phyloP scores from a whole-genome alignment of 805 yeast genomes.

The Pichia eremophila region DNA sequence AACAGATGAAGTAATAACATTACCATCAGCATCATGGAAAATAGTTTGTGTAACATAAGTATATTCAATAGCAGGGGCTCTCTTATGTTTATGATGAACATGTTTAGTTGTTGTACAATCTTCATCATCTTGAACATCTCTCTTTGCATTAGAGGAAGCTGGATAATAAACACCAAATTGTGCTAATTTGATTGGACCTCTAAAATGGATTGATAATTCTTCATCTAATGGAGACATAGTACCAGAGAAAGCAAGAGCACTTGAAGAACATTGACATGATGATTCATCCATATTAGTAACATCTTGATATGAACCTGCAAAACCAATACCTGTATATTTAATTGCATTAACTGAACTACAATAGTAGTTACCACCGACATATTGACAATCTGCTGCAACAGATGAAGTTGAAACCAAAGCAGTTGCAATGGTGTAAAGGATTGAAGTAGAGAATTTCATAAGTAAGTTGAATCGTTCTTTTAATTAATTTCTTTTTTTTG shows the following conservation, averaged over 20 bases:
- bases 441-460: conserved; percentile 10
- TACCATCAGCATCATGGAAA: conserved; percentile 52
- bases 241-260: conserved; percentile 54
- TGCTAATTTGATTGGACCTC: conserved; percentile 75
- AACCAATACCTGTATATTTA: conserved; percentile 59
- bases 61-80: conserved; percentile 55
- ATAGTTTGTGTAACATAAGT: conserved; percentile 76
- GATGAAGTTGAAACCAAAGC: conserved; percentile 15
- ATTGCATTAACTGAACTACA: conserved; percentile 59
- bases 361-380: conserved; percentile 71
- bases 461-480: not conserved
- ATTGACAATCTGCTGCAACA: conserved; percentile 21
- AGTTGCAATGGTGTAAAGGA: conserved; percentile 7
- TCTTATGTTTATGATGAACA: conserved; percentile 43
- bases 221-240: conserved; percentile 72
- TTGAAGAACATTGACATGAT: conserved; percentile 62
- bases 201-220: conserved; percentile 80
- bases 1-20: conserved; percentile 24
- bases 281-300: conserved; percentile 60
- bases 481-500: not conserved
- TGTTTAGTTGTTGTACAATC: conserved; percentile 38
- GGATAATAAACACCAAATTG: conserved; percentile 90
- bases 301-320: conserved; percentile 64
- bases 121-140: conserved; percentile 25
- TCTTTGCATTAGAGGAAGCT: conserved; percentile 31